Evolutionary conservation across 495 filamentous ascomycete genomes (phyloP), one percentile per base, ranked within the genome.

Genomic region (Entonaema liquescens): DNA sequence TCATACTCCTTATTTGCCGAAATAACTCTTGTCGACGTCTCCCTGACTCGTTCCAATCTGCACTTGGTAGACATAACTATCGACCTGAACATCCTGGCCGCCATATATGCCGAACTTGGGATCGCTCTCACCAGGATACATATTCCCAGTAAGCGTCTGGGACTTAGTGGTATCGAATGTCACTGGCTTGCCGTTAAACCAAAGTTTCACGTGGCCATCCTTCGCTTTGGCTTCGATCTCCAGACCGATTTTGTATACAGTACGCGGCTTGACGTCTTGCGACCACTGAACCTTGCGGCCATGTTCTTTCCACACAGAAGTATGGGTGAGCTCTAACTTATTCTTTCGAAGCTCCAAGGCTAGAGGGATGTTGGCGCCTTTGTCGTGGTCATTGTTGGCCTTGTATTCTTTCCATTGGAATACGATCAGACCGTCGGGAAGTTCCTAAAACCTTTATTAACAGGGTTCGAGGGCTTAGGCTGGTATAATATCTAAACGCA

Each of bases 401-500:
- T 65, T 57, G 57, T 66, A 71, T 26, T 71, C 68, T 15, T 71
- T 66, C 68, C 68, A 71, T 17, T 71, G 68, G 68, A 71, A 71
- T 23, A 71, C 15, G 50, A 71, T 40, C 28, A 71, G 68, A 23
- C 62, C 62, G 52, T 56, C 25, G 21, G 62, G 62, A 0, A 62
- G 50, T 62, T 66, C 57, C 68, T 71, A 59, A 8, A 13, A n/a
- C 1, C 35, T 28, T 59, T 47, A 23, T 47, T 21, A 47, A 23
- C 19, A 28, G 5, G 9, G 12, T 33, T 47, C n/a, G 17, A 47
- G 19, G 19, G 17, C 42, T 47, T 21, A 1, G 17, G 42, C 19
- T 19, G 19, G 8, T 4, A 17, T 1, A 12, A 47, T 23, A 1
- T 47, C 17, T 33, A 28, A 52, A 52, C 11, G 15, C n/a, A n/a